These are phyloP conservation scores for Poa annua DNA, from an alignment of 176 grass and related monocot species.

Conservation along the genomic window DNA sequence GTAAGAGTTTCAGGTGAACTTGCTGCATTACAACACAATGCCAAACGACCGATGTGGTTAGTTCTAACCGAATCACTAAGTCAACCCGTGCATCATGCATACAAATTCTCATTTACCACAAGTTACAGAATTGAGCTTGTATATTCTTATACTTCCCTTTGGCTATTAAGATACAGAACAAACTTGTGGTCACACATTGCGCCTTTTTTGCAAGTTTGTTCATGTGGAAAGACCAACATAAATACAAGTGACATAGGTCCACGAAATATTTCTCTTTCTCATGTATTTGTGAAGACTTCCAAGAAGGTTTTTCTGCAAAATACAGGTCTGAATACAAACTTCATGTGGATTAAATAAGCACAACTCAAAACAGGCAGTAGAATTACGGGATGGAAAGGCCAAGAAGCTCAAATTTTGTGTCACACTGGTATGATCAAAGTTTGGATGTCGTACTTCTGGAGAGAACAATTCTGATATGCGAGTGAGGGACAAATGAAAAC, in stretches of 20 bases:
- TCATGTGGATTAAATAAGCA: constrained; percentile 5
- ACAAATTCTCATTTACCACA: constrained; percentile 13
- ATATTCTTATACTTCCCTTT: background rate
- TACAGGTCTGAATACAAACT: background rate
- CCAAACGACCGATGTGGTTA: background rate
- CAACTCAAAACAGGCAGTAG: constrained; percentile 1
- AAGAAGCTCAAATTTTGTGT: background rate
- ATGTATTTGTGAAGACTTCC: background rate
- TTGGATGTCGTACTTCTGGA: constrained; percentile 22
- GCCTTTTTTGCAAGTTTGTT: background rate
- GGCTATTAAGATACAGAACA: background rate
- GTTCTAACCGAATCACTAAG: constrained; percentile 14
- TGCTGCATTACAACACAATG: constrained; percentile 11
- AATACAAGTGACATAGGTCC: background rate
- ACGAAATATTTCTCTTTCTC: background rate
- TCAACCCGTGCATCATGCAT: background rate
- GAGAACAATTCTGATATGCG: background rate
- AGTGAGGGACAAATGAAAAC: constrained; percentile 7
- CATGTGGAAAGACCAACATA: background rate
- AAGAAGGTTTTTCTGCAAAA: background rate
- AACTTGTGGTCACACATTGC: too few species aligned
- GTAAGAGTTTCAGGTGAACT: constrained; percentile 6
- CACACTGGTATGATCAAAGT: constrained; percentile 16
- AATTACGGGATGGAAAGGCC: background rate
- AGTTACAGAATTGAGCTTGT: background rate